Conservation (phyloP, 345 rosid genomes). For the Brassica carinata region DNA sequence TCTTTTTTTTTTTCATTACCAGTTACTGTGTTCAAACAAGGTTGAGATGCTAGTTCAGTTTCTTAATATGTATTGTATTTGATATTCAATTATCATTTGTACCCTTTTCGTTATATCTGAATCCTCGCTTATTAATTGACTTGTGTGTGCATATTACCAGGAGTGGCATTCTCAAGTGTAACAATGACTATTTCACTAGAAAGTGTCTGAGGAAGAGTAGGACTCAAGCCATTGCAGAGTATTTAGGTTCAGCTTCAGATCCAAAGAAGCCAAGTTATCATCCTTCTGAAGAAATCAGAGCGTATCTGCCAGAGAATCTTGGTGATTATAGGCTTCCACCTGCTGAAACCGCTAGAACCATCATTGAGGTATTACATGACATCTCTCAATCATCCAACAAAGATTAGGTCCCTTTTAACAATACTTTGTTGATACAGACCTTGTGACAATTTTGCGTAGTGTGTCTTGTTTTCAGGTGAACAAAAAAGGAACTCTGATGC, state of each 20-base stretch:
- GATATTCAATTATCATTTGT: not conserved
- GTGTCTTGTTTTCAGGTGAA: constrained; percentile 70
- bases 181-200: constrained; percentile 38
- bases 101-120: not conserved
- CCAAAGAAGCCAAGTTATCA: constrained; percentile 65
- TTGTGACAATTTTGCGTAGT: constrained; percentile 53
- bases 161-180: constrained; percentile 49
- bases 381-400: constrained; percentile 17
- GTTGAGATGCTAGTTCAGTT: not conserved
- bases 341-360: constrained; percentile 72
- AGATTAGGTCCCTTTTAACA: not conserved
- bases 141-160: constrained; percentile 32
- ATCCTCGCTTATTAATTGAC: not conserved
- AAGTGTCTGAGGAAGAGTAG: constrained; percentile 50
- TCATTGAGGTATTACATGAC: constrained; percentile 77
- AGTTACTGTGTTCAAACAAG: not conserved
- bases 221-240: constrained; percentile 64
- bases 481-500: constrained; percentile 71
- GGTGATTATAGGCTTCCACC: constrained; percentile 63
- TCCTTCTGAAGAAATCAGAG: constrained; percentile 78
- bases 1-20: not conserved
- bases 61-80: not conserved
- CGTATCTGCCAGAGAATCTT: constrained; percentile 42
- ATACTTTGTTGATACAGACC: not conserved
- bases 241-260: constrained; percentile 62